Evolutionary conservation across 1,284 basidiomycete genomes (phyloP), one percentile per base, ranked within the genome.

Genomic region (Peniophora sp.): DNA sequence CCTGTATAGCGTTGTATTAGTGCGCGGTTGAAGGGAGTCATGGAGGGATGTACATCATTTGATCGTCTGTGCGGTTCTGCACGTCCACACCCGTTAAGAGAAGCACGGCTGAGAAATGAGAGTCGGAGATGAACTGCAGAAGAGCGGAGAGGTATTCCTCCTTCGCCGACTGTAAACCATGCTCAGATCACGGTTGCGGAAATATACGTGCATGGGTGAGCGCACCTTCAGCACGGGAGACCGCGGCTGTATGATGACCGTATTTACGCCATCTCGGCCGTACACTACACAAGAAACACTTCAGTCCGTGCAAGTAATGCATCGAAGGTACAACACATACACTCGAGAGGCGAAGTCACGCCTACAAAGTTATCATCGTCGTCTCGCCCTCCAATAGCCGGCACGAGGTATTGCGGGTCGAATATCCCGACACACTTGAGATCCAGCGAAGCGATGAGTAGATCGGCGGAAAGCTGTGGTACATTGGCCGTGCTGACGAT

Each of bases 401-500:
- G 86, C 2, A 87, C 74, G 25, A 86, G 73, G 53, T 78, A 79
- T 36, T 69, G 70, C 16, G 85, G 71, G 55, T 81, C 74, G 20
- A 89, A 76, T 19, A 83, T 63, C 25, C 81, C 89, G 9, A 89
- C 66, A 39, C 77, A 72, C 49, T 66, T 61, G 9, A 92, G 73
- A 16, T 68, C 70, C 44, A 89, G 70, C 0, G 84, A 82, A 3
- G 81, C 64, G 51, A 90, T 83, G 52, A 92, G 67, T 12, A 92
- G 67, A 65, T 92, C 89, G 16, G 70, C 80, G 0, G 87, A 79
- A 16, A 92, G 74, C 61, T 92, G 89, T 6, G 82, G 73, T 36
- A 92, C 76, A 68, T 91, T 92, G 45, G 84, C 89, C 22, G 82
- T 77, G 1, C 89, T 90, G 3, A 92, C 87, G 44, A 90, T 65